These are phyloP conservation scores for Leccinum incarnatum DNA, from an alignment of 768 basidiomycete species.

Conservation along the genomic window DNA sequence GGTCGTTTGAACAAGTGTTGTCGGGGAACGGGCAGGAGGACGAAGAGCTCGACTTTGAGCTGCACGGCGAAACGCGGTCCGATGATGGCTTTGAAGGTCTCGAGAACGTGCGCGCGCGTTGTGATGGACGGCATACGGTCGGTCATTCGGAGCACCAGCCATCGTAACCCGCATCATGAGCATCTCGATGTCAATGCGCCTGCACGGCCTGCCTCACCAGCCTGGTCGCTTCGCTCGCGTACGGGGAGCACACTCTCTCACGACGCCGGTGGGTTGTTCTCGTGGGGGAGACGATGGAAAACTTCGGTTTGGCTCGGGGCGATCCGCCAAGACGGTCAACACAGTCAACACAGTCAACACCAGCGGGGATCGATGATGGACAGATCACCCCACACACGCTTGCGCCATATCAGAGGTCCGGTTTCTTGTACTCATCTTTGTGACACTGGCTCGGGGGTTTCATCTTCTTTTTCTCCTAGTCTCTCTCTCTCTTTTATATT, in stretches of 20 bases:
- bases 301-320: slow-evolving; percentile 71
- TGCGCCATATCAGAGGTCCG: background rate
- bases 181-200: slow-evolving; percentile 50
- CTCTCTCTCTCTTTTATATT: background rate
- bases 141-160: slow-evolving; percentile 39
- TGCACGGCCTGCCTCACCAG: slow-evolving; percentile 69
- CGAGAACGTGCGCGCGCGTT: slow-evolving; percentile 93
- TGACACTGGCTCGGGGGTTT: background rate
- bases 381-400: background rate
- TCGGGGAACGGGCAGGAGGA: slow-evolving; percentile 39
- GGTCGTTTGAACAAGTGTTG: slow-evolving; percentile 59
- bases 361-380: slow-evolving; percentile 25
- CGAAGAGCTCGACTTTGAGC: slow-evolving; percentile 77
- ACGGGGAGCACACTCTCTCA: slow-evolving; percentile 72
- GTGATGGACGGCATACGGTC: slow-evolving; percentile 84
- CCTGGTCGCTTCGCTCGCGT: slow-evolving; percentile 83
- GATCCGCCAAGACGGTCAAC: slow-evolving; percentile 46
- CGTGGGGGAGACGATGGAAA: slow-evolving; percentile 64
- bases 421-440: slow-evolving; percentile 10
- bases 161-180: slow-evolving; percentile 48
- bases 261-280: slow-evolving; percentile 67
- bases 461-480: background rate
- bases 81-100: slow-evolving; percentile 88
- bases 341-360: slow-evolving; percentile 20
- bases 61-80: slow-evolving; percentile 68